Evolutionary conservation across 2,329 filamentous ascomycete species (phyloP).

Genomic region (Colletotrichum siamense): DNA sequence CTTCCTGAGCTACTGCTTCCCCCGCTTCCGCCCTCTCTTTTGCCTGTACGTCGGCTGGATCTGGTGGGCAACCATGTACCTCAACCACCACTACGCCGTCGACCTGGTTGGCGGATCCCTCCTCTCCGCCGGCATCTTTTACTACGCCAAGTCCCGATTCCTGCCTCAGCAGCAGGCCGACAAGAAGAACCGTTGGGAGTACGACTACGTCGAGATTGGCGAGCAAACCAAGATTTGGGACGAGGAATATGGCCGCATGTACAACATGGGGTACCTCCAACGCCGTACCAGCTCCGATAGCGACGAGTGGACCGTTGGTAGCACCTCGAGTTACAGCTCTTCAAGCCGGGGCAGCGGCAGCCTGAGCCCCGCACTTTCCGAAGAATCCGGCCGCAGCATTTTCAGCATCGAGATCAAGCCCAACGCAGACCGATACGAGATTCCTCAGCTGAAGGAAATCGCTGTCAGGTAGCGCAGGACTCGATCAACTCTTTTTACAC

Average conservation of each 20-base stretch:
- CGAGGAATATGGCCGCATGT: conserved; percentile 54
- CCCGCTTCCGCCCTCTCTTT: conserved; percentile 79
- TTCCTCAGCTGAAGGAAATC: conserved; percentile 48
- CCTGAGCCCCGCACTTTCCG: conserved; percentile 53
- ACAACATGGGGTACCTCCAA: conserved; percentile 52
- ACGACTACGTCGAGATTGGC: conserved; percentile 90
- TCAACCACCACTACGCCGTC: conserved; percentile 96
- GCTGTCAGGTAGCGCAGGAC: conserved; percentile 40
- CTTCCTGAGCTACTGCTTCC: conserved; percentile 94
- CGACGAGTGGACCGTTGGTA: conserved; percentile 90
- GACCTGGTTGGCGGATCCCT: conserved; percentile 88
- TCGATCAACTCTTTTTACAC: not conserved
- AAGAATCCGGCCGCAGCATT: conserved; percentile 33
- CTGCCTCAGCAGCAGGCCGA: conserved; percentile 82
- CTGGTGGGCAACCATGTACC: conserved; percentile 98
- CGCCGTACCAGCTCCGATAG: conserved; percentile 60
- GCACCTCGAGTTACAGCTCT: conserved; percentile 73
- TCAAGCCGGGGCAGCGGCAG: conserved; percentile 37
- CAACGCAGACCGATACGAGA: conserved; percentile 39
- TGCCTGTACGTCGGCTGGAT: conserved; percentile 89
- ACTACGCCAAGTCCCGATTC: conserved; percentile 80
- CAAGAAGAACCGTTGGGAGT: conserved; percentile 92
- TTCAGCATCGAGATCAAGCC: conserved; percentile 38
- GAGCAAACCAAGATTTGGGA: conserved; percentile 55
- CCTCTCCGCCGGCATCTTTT: conserved; percentile 79